Base-by-base conservation (phyloP, 2,329 filamentous ascomycete genomes). In the Microcyclosporella mali region DNA sequence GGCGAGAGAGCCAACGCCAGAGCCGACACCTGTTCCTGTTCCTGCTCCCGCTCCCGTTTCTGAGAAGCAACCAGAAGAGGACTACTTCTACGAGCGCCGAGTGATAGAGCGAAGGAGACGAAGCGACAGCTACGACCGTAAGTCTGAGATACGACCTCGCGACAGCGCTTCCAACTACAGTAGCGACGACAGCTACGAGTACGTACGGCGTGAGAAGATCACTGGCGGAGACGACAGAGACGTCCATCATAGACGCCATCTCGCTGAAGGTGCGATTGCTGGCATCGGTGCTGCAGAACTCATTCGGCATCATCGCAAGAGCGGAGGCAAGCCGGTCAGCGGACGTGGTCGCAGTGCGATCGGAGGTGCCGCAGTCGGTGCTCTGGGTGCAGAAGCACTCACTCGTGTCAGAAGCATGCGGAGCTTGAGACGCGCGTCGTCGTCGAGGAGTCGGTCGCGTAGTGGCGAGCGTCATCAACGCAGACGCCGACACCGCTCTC, bases 151-250 rank as follows among this genome's bases (percentile, higher is more conserved):
- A 36, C 72, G 71, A 45, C 73, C 74, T 4, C 64, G 66, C 36
- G 74, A 77, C 55, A 75, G 73, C 12, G 65, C 73, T 36, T 77
- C 73, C 9, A 72, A 76, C 49, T 65, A 69, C 45, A 78, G 77
- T 53, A 79, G 77, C 53, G 78, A 81, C 55, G 78, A 81, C 49
- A 79, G 78, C 54, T 73, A 76, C 56, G 74, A 80, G 41, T 79
- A 80, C 53, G 66, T 79, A 29, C 73, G 73, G 12, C 56, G 57
- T 30, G 60, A 64, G 71, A 74, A 69, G 14, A 47, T 31, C 11
- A 41, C 49, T 54, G 72, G 66, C 55, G 67, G 55, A 25, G 67
- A 63, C 32, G 62, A 63, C 17, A 43, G 48, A 27, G 42, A 52
- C 10, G 70, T 70, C 14, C 71, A 78, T 49, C 74, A 73, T 51